Evolutionary conservation across 2,329 filamentous ascomycete species (phyloP).

Genomic region (Aspergillus floridensis): DNA sequence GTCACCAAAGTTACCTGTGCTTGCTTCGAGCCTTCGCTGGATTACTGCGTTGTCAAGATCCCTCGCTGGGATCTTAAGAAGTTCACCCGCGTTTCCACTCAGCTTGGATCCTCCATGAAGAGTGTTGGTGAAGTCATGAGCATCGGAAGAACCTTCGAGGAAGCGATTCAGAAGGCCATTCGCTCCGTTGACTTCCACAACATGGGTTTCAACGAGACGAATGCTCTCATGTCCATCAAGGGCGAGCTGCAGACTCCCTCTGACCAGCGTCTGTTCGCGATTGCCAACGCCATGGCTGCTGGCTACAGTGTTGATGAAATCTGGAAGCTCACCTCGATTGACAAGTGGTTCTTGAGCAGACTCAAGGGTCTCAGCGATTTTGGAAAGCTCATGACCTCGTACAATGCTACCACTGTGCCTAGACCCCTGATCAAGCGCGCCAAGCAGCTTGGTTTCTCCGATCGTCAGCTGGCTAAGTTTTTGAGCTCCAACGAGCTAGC

Average conservation of each 20-base stretch:
- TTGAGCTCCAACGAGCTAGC: conserved; percentile 93
- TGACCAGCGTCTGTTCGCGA: conserved; percentile 93
- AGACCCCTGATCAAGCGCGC: conserved; percentile 71
- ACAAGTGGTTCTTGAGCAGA: conserved; percentile 95
- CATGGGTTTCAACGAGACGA: conserved; percentile 87
- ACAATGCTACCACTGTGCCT: conserved; percentile 64
- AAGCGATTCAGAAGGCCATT: conserved; percentile 98
- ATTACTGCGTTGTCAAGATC: conserved; percentile 99
- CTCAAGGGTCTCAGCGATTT: conserved; percentile 91
- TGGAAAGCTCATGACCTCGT: conserved; percentile 71
- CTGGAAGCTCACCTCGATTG: conserved; percentile 97
- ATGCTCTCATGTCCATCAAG: conserved; percentile 91
- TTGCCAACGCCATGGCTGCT: conserved; percentile 93
- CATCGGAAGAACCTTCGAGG: conserved; percentile 93
- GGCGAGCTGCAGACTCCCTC: conserved; percentile 95
- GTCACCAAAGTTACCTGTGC: conserved; percentile 95
- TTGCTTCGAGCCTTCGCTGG: conserved; percentile 96
- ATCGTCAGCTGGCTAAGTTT: conserved; percentile 90
- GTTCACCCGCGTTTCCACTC: conserved; percentile 93
- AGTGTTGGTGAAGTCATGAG: conserved; percentile 99
- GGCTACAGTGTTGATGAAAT: conserved; percentile 96
- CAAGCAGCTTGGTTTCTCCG: conserved; percentile 91
- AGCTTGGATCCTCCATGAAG: conserved; percentile 98
- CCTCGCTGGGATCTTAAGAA: conserved; percentile 99
- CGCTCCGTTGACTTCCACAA: conserved; percentile 94